Conservation (phyloP, 1,284 basidiomycete species). For the Dichomitus squalens region DNA sequence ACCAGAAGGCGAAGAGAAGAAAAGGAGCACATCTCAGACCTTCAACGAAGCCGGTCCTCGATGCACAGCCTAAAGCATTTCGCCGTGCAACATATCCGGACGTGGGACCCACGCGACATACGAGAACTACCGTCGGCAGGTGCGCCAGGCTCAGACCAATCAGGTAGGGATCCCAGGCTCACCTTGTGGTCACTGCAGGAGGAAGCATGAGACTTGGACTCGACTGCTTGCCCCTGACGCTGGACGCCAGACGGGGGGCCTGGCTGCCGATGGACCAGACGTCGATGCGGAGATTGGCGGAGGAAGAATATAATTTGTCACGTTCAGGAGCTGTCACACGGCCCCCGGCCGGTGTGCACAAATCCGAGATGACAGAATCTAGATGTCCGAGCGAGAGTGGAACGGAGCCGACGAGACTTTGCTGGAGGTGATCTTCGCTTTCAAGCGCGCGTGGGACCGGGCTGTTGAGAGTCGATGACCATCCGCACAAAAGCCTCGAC, state of each 20-base stretch:
- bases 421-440: no score
- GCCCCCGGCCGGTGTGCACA: not conserved
- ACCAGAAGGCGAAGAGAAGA: not conserved
- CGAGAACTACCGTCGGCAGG: not conserved
- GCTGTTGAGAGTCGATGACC: no score
- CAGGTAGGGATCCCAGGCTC: not conserved
- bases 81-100: not conserved
- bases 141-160: constrained; percentile 1
- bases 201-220: constrained; percentile 15
- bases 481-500: no score
- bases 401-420: not conserved
- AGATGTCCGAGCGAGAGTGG: no score
- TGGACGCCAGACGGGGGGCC: not conserved
- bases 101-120: constrained; percentile 16
- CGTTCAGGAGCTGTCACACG: constrained; percentile 16
- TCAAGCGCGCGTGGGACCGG: no score
- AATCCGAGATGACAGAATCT: no score
- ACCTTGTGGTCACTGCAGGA: constrained; percentile 6
- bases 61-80: constrained; percentile 1
- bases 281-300: constrained; percentile 19
- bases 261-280: not conserved
- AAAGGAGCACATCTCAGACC: not conserved
- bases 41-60: not conserved
- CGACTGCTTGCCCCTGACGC: constrained; percentile 12
- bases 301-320: constrained; percentile 6